Evolutionary conservation across 2,329 filamentous ascomycete species (phyloP).

Genomic region (Hypoxylon sp.): DNA sequence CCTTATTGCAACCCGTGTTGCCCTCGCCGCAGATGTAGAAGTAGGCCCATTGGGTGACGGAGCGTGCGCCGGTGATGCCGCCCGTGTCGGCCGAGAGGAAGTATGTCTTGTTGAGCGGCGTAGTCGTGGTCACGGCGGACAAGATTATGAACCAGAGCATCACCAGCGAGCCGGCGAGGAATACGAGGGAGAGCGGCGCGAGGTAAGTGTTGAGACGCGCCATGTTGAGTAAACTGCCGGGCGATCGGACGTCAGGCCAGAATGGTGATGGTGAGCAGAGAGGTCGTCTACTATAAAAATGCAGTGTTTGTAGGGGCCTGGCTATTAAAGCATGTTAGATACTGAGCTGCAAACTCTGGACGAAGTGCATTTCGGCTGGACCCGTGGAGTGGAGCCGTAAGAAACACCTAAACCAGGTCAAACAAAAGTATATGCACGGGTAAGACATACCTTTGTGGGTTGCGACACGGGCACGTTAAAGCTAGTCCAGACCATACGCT

Average conservation of each 20-base stretch:
- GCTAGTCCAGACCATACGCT: conserved; percentile 15
- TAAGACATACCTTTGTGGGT: conserved; percentile 13
- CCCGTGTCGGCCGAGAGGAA: conserved; percentile 83
- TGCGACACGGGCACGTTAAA: conserved; percentile 15
- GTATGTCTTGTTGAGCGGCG: conserved; percentile 76
- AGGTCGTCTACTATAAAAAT: background rate
- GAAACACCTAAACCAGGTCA: background rate
- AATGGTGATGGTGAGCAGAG: background rate
- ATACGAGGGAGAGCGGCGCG: conserved; percentile 46
- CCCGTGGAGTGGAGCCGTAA: background rate
- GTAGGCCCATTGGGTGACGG: conserved; percentile 84
- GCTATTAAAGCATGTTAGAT: conserved; percentile 12
- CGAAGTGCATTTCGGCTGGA: background rate
- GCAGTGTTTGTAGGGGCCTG: background rate
- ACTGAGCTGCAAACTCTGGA: conserved; percentile 10
- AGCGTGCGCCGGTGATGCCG: conserved; percentile 72
- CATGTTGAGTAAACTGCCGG: conserved; percentile 21
- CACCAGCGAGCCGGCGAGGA: conserved; percentile 60
- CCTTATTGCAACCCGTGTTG: conserved; percentile 69
- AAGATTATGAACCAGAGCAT: conserved; percentile 68
- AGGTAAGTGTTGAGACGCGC: conserved; percentile 34
- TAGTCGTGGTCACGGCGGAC: conserved; percentile 56
- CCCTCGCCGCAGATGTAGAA: conserved; percentile 79
- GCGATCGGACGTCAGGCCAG: conserved; percentile 7
- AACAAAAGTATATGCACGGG: background rate